Base-by-base conservation (phyloP, 2,329 filamentous ascomycete species). In the Curvularia eragrostidis region DNA sequence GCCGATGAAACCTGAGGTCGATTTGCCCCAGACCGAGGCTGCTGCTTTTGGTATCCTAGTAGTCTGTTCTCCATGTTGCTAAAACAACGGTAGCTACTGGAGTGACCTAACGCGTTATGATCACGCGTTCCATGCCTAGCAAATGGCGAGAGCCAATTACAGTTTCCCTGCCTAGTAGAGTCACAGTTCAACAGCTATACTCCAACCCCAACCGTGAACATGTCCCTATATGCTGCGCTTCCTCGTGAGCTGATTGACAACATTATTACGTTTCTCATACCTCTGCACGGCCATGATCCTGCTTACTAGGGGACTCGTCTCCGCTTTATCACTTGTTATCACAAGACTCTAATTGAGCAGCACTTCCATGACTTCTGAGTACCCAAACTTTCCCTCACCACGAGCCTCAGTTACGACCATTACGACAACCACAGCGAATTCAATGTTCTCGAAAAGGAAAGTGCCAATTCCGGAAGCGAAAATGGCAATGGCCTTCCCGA, bases 301-400 rank as follows among this genome's bases (percentile, higher is more conserved):
- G 48, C 52, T 3, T 42, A 58, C 48, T 58, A 61, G 55, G 58
- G 51, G 57, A 58, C 48, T 4, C 9, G 28, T 18, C 48, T 62
- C 3, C 57, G 54, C 13, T 34, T 54, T 7, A 47, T 61, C 15
- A 55, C 59, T 13, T 47, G 47, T 1, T 48, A 39, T 38, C 53
- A 50, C 43, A 32, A 42, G 36, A 15, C 13, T 2, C 12, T 47
- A 6, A 48, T 60, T 19, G 60, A 62, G 23, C n/a, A 39, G 13
- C 24, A 55, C 5, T 60, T 55, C 30, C 48, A 34, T 15, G 10
- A 18, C 19, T 54, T 46, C 48, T 60, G 53, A 54, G 15, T 55
- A 4, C 57, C 60, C 6, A 50, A 34, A 13, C 51, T 62, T 3
- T 39, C 5, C 2, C 19, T 59, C 24, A 36, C 46, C 5, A 28